phyloP scores from a whole-genome alignment of 345 rosid genomes.

The Kandelia obovata region DNA sequence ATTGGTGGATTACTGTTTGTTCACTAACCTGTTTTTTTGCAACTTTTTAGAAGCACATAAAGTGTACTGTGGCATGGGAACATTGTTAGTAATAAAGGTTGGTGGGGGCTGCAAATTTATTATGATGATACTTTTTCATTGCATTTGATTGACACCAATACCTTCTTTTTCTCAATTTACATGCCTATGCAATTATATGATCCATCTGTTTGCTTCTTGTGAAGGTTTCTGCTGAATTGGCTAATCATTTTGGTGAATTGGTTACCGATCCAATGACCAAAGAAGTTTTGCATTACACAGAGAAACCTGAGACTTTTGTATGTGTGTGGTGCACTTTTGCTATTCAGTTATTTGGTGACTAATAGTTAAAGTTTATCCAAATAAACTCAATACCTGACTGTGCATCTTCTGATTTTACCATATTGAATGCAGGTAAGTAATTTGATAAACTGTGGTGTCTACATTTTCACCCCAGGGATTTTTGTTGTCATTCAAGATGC shows the following conservation, averaged over 20 bases:
- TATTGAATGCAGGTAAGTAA: constrained; percentile 64
- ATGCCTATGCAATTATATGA: neutral
- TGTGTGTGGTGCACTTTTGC: constrained; percentile 4
- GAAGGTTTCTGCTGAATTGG: constrained; percentile 90
- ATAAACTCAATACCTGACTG: neutral
- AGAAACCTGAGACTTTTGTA: constrained; percentile 93
- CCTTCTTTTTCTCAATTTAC: too few species aligned
- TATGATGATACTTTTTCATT: neutral
- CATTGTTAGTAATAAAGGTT: constrained; percentile 80
- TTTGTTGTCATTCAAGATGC: constrained; percentile 63
- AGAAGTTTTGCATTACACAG: constrained; percentile 81
- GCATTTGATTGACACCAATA: neutral
- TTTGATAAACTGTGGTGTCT: constrained; percentile 80
- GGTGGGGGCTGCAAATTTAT: constrained; percentile 1
- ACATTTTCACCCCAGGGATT: constrained; percentile 61
- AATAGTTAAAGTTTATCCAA: too few species aligned
- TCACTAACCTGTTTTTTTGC: constrained; percentile 4
- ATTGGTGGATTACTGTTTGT: neutral
- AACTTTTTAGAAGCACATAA: constrained; percentile 59
- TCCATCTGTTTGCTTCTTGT: neutral
- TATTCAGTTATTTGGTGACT: too few species aligned
- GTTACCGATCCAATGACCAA: constrained; percentile 72
- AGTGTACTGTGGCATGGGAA: constrained; percentile 69
- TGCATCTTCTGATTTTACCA: constrained; percentile 12
- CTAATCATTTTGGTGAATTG: constrained; percentile 75